These are phyloP conservation scores for Apophysomyces variabilis DNA, from an alignment of 371 early-diverging fungal genomes.

Conservation along the genomic window DNA sequence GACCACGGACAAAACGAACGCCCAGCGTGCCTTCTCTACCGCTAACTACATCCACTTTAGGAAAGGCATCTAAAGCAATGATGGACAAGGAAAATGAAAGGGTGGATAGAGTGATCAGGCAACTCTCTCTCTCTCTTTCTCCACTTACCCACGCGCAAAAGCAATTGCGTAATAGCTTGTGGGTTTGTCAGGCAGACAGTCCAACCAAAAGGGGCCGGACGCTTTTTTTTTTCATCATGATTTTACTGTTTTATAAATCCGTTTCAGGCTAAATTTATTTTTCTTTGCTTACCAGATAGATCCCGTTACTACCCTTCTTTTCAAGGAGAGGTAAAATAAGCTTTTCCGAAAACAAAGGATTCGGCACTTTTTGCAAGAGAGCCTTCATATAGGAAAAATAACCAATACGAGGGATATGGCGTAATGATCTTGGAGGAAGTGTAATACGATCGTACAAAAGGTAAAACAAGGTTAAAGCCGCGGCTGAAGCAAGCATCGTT, in stretches of 20 bases:
- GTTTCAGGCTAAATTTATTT: not conserved
- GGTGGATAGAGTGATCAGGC: not conserved
- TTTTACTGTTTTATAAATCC: not conserved
- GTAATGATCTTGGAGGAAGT: conserved; percentile 19
- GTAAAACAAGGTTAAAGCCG: conserved; percentile 13
- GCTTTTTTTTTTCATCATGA: too few species aligned
- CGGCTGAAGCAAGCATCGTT: not conserved
- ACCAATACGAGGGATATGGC: conserved; percentile 17
- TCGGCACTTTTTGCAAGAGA: not conserved
- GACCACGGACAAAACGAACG: conserved; percentile 16
- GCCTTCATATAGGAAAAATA: conserved; percentile 12
- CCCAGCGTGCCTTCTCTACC: not conserved
- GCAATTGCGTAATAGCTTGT: conserved; percentile 10
- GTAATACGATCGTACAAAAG: conserved; percentile 4
- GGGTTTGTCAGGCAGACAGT: conserved; percentile 16
- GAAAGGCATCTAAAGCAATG: conserved; percentile 13
- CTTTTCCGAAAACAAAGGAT: not conserved
- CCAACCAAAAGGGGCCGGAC: conserved; percentile 19
- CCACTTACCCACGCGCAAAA: conserved; percentile 12
- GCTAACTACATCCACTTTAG: conserved; percentile 15
- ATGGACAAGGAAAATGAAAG: not conserved
- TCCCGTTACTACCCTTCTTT: not conserved
- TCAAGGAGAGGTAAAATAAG: not conserved
- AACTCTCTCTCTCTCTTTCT: not conserved
- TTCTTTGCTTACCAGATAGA: conserved; percentile 9